Evolutionary conservation across 2,329 filamentous ascomycete genomes (phyloP).

Genomic region (Aureobasidium sp.): DNA sequence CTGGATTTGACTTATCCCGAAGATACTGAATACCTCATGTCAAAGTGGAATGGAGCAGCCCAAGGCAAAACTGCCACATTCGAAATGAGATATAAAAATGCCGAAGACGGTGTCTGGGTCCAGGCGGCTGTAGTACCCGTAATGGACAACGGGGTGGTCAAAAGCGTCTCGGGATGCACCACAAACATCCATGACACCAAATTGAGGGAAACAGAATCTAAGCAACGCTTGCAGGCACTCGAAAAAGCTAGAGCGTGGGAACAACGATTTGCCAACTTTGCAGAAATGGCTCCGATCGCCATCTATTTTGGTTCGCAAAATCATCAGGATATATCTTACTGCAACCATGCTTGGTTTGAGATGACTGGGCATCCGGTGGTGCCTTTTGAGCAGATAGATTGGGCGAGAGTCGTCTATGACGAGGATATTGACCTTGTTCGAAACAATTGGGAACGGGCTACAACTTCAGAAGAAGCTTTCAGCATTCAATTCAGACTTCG

Average conservation of each 20-base stretch:
- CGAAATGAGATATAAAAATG: constrained; percentile 21
- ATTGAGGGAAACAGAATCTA: constrained; percentile 29
- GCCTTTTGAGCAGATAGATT: constrained; percentile 35
- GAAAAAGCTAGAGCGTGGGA: constrained; percentile 36
- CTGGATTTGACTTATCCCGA: not conserved
- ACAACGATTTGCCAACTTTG: constrained; percentile 21
- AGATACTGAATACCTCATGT: not conserved
- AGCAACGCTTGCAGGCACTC: constrained; percentile 35
- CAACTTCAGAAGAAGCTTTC: constrained; percentile 30
- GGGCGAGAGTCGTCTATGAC: constrained; percentile 36
- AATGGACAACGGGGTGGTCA: constrained; percentile 19
- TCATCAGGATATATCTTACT: constrained; percentile 22
- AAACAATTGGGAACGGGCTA: constrained; percentile 35
- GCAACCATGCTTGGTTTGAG: constrained; percentile 43
- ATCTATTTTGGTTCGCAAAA: constrained; percentile 24
- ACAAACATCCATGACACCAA: constrained; percentile 24
- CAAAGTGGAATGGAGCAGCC: constrained; percentile 17
- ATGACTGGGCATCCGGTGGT: constrained; percentile 40
- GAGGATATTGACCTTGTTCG: constrained; percentile 29
- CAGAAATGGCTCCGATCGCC: constrained; percentile 31
- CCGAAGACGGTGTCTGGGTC: constrained; percentile 19
- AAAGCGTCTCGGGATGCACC: constrained; percentile 22
- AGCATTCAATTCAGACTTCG: constrained; percentile 38
- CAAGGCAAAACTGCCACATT: constrained; percentile 19
- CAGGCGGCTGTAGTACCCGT: constrained; percentile 22